Conservation (phyloP, 116 monocot genomes). For the Cymodocea nodosa region DNA sequence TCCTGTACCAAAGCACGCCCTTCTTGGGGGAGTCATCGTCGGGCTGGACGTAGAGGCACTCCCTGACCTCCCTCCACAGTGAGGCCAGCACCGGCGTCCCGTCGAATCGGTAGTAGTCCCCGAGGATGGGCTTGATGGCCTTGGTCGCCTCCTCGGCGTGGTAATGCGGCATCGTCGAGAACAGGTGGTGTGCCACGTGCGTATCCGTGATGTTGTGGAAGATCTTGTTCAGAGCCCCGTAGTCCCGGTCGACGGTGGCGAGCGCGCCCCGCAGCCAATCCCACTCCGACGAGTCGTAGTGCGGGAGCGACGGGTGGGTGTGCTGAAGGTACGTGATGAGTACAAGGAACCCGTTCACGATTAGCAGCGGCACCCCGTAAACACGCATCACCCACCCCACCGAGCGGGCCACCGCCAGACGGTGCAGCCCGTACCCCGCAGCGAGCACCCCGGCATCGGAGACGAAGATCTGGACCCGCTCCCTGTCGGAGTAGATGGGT, state of each 20-base stretch:
- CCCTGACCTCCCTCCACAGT: slow-evolving; percentile 55
- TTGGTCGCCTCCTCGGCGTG: slow-evolving; percentile 79
- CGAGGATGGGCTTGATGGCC: slow-evolving; percentile 56
- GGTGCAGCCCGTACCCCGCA: slow-evolving; percentile 21
- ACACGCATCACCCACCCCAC: slow-evolving; percentile 29
- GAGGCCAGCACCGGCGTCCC: slow-evolving; percentile 41
- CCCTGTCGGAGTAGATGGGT: slow-evolving; percentile 61
- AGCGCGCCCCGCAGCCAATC: slow-evolving; percentile 79
- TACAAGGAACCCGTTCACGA: slow-evolving; percentile 59
- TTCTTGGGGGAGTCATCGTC: slow-evolving; percentile 19
- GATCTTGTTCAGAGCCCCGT: slow-evolving; percentile 65
- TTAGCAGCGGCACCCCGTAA: slow-evolving; percentile 48
- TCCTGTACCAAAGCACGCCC: slow-evolving; percentile 76
- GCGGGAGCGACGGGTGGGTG: slow-evolving; percentile 67
- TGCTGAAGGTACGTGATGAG: slow-evolving; percentile 75
- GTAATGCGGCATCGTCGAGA: slow-evolving; percentile 85
- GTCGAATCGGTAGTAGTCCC: slow-evolving; percentile 64
- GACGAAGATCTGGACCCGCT: slow-evolving; percentile 57
- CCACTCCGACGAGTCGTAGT: slow-evolving; percentile 67
- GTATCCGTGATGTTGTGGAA: slow-evolving; percentile 89
- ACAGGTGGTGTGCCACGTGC: slow-evolving; percentile 78
- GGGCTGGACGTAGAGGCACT: slow-evolving; percentile 60
- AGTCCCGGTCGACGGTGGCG: slow-evolving; percentile 75
- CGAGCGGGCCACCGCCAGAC: slow-evolving; percentile 18
- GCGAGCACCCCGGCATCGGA: slow-evolving; percentile 50